Evolutionary conservation across 352 stramenopile species (phyloP), one percentile per base, ranked within the genome.

Genomic region (Phytophthora pini): DNA sequence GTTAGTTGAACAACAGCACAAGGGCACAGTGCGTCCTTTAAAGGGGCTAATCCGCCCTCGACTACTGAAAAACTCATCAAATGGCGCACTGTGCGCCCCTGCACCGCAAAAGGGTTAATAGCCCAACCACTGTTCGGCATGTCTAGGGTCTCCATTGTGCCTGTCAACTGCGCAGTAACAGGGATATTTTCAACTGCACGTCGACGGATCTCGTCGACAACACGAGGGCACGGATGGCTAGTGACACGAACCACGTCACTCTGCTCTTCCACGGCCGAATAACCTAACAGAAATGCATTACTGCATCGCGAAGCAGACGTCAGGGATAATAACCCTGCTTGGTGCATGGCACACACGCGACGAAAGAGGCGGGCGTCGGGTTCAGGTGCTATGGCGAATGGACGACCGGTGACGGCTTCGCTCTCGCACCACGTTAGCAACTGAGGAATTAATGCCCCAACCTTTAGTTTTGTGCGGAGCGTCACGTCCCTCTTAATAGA

Each of bases 401-500:
- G 13, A 4, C 31, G 39, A 5, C 31, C 13, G 1, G 15, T 13
- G 5, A 56, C 27, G 32, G 49, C 54, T n/a, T 56, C 50, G 32
- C 36, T 43, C 13, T 26, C 5, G 47, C 44, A 61, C 5, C 50
- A 43, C 0, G 24, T 17, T 43, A 32, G 5, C 29, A 32, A 9
- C 7, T 32, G 29, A 6, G 29, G 29, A 32, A 32, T 32, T 6
- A 32, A 9, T 32, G 29, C 29, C 5, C 29, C 29, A 6, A 32
- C 29, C 29, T 32, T 32, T 1, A 32, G 2, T 4, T 32, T 32
- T 6, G 5, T 6, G 29, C 0, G 29, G 1, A 32, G 1, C 10
- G 66, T 67, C 40, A 70, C 68, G 8, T 71, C 58, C 5, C 57
- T 51, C 49, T 76, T 79, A 22, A 75, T 44, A 0, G 17, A 31